Conservation (phyloP, 164 flowering plant genomes). For the Umbilicus rupestris region DNA sequence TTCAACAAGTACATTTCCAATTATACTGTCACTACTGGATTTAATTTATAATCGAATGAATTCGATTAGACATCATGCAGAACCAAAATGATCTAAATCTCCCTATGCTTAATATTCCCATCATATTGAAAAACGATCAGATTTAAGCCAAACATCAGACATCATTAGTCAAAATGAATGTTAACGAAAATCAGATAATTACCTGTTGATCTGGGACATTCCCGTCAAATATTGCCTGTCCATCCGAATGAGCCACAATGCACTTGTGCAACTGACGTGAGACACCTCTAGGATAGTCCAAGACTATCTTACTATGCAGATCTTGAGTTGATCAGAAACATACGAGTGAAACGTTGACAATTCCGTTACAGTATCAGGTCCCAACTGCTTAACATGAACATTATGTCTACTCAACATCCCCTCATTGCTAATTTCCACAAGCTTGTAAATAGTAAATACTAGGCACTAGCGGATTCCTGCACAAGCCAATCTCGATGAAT, state of each 20-base stretch:
- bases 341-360: constrained; percentile 62
- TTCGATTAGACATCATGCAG: no score
- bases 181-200: constrained; percentile 8
- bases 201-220: constrained; percentile 86
- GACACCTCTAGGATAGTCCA: constrained; percentile 79
- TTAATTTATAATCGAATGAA: no score
- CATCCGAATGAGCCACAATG: constrained; percentile 68
- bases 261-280: constrained; percentile 85
- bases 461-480: constrained; percentile 46
- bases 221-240: constrained; percentile 88
- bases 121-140: no score
- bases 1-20: no score
- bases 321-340: constrained; percentile 65
- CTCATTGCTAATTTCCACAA: constrained; percentile 71
- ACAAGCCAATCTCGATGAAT: background rate
- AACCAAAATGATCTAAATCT: no score
- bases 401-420: constrained; percentile 80
- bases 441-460: constrained; percentile 37
- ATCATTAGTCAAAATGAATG: no score
- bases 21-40: no score
- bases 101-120: no score
- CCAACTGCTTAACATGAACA: constrained; percentile 68
- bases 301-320: constrained; percentile 65
- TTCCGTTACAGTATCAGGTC: constrained; percentile 72
- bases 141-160: no score